phyloP scores from a whole-genome alignment of 163 green algal species.

The Botryococcus braunii region DNA sequence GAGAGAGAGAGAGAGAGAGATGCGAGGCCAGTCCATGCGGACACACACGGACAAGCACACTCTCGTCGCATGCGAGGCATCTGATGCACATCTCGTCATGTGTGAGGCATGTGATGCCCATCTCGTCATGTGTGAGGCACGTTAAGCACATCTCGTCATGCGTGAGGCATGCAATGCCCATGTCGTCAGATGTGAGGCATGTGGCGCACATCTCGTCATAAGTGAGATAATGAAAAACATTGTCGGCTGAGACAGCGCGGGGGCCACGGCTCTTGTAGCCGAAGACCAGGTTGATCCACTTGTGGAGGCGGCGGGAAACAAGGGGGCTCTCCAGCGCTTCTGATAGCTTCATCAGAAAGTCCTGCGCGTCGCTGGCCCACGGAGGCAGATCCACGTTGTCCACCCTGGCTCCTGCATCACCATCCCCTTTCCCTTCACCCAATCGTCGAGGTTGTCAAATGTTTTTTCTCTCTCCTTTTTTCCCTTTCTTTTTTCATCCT shows the following conservation, averaged over 20 bases:
- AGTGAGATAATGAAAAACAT: slow-evolving; percentile 75
- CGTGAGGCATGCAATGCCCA: slow-evolving; percentile 15
- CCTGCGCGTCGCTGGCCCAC: slow-evolving; percentile 59
- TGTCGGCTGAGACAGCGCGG: slow-evolving; percentile 30
- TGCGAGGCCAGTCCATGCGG: too few relatives aligned
- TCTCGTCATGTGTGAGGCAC: too few relatives aligned
- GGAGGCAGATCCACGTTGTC: slow-evolving; percentile 80
- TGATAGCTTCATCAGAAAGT: slow-evolving; percentile 68
- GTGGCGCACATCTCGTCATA: slow-evolving; percentile 72
- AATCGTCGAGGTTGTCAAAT: too few relatives aligned
- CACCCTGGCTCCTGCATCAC: slow-evolving; percentile 44
- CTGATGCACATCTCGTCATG: too few relatives aligned
- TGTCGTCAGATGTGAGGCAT: slow-evolving; percentile 47
- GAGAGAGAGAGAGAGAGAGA: too few relatives aligned
- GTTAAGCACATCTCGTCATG: too few relatives aligned
- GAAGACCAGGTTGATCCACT: slow-evolving; percentile 65
- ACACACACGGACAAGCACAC: too few relatives aligned
- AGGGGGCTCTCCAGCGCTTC: slow-evolving; percentile 50
- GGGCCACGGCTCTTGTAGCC: slow-evolving; percentile 43
- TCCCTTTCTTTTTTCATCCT: too few relatives aligned
- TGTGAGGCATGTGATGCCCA: too few relatives aligned
- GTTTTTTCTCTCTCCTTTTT: too few relatives aligned
- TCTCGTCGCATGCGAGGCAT: too few relatives aligned
- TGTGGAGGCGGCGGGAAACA: slow-evolving; percentile 37
- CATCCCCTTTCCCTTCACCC: too few relatives aligned